Base-by-base conservation (phyloP, 192 early-diverging fungal genomes). In the Backusella luteola region DNA sequence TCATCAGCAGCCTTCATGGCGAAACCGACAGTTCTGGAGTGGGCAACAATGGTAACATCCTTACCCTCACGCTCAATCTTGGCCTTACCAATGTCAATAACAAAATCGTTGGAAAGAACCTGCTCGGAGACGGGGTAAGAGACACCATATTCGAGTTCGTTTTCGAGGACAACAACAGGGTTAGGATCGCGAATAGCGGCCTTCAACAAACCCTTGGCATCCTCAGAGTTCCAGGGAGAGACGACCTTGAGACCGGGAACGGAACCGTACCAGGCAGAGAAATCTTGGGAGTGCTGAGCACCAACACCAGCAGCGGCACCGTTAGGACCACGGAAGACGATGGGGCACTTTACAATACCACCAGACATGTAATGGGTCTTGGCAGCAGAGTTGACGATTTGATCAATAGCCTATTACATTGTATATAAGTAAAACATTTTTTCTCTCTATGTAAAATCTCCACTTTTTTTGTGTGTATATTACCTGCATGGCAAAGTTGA, bases 401-500 rank as follows among this genome's bases (percentile, higher is more conserved):
- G 98, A 83, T 99, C 98, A 80, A 99, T 98, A 67, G 96, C 96
- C 92, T 94, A 74, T n/a, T 29, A 12, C 11, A 8, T 29, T 63
- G 11, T 29, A 11, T 68, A 56, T 35, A 39, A 69, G 29, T 39
- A n/a, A 32, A 32, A 84, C 8, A 3, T 44, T 41, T 34, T 17
- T 23, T 32, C 17, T n/a, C 32, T 52, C 11, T 34, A 39, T 34
- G 49, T 53, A n/a, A 32, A 3, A 32, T 32, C 38, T 39, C 26
- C 34, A 59, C 8, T 7, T 66, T 68, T 21, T 23, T 56, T 3
- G 17, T 73, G 66, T 41, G 3, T 15, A 9, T 29, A 76, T 80
- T 85, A 95, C 94, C 91, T 99, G 97, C 96, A 99, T 96, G 38
- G 96, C 94, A 90, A 99, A 99, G 93, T 99, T 99, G 85, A 96